Conservation (phyloP, 2,329 filamentous ascomycete species). For the Phialophora expanda region DNA sequence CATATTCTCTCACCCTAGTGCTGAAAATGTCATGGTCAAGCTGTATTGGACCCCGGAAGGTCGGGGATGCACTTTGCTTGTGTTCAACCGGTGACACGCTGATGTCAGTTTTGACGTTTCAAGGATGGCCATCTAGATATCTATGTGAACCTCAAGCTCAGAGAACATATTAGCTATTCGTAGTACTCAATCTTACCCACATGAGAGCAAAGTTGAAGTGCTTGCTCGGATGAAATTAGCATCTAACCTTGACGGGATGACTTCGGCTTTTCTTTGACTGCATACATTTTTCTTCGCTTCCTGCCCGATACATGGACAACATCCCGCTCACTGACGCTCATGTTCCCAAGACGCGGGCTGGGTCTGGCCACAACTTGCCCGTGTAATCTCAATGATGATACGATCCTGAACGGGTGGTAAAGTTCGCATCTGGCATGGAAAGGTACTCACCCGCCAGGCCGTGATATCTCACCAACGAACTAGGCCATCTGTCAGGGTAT, state of each 20-base stretch:
- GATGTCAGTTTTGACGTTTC: no score
- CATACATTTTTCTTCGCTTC: neutral
- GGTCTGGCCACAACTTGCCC: neutral
- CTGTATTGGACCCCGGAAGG: no score
- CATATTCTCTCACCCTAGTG: no score
- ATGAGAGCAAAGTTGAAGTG: neutral
- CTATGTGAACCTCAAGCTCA: neutral
- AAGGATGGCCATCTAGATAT: neutral
- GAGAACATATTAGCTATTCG: neutral
- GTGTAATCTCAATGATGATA: neutral
- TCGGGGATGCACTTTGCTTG: no score
- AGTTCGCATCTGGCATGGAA: neutral
- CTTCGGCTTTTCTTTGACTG: neutral
- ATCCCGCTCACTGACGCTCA: neutral
- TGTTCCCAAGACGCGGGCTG: no score
- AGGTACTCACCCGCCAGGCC: neutral
- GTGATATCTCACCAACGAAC: neutral
- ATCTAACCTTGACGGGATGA: neutral
- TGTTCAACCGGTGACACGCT: no score
- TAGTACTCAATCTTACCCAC: neutral
- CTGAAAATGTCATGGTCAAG: no score
- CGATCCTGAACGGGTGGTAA: neutral
- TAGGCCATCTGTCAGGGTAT: neutral
- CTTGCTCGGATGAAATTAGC: no score
- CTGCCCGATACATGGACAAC: neutral